Conservation (phyloP, 1,139 yeast genomes). For the Candida buenavistaensis region DNA sequence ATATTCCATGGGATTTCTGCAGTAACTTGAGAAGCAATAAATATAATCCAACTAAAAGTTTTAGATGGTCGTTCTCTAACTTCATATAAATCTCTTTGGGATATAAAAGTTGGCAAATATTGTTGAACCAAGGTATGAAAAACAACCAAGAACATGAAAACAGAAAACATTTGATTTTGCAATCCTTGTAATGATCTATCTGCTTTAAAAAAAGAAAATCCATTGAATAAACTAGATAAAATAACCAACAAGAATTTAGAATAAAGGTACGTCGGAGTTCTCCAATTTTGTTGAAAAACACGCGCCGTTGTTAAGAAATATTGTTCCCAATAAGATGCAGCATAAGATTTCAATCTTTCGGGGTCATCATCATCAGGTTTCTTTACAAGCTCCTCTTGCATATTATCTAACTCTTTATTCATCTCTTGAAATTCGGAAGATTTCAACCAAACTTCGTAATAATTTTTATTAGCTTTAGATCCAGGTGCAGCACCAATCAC, state of each 20-base stretch:
- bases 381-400: slow-evolving; percentile 31
- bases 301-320: slow-evolving; percentile 23
- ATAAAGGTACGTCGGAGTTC: slow-evolving; percentile 40
- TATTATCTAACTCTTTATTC: slow-evolving; percentile 22
- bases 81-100: slow-evolving; percentile 35
- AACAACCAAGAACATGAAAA: slow-evolving; percentile 51
- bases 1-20: slow-evolving; percentile 78
- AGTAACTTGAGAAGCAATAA: slow-evolving; percentile 59
- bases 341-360: slow-evolving; percentile 22
- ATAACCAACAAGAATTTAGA: slow-evolving; percentile 37
- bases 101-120: slow-evolving; percentile 30
- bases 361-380: slow-evolving; percentile 22
- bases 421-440: slow-evolving; percentile 24
- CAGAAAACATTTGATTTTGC: slow-evolving; percentile 48
- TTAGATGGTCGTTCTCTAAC: slow-evolving; percentile 33
- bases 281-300: slow-evolving; percentile 40
- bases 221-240: slow-evolving; percentile 45
- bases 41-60: slow-evolving; percentile 27
- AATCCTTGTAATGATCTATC: slow-evolving; percentile 37
- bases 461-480: slow-evolving; percentile 30
- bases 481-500: slow-evolving; percentile 45
- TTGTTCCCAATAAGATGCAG: slow-evolving; percentile 24
- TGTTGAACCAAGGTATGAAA: slow-evolving; percentile 56
- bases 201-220: slow-evolving; percentile 41
- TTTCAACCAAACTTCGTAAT: slow-evolving; percentile 31